Base-by-base conservation (phyloP, 2,329 filamentous ascomycete species). In the Nannizzia gypsea region DNA sequence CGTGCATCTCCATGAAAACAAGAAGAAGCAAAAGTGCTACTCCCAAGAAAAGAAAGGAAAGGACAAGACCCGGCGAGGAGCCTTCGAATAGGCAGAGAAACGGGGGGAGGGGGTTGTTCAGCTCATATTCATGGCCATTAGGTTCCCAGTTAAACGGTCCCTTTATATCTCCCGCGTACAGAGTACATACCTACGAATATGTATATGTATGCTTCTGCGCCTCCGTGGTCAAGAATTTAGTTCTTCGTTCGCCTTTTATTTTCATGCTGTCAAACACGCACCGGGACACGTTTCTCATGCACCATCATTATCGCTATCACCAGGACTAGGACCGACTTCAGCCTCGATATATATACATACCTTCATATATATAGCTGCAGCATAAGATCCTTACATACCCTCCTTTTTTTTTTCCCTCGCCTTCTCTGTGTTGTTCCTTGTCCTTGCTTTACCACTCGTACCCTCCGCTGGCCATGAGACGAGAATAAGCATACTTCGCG, bases 201-300 rank as follows among this genome's bases (percentile, higher is more conserved):
- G 31, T 36, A 11, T 11, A 13, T 36, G 22, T 52, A 52, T 52
- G 46, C 31, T 31, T 52, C 46, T 52, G 46, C 46, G 11, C n/a
- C 13, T 15, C 46, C 22, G 22, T 6, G 22, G 22, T 26, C 46
- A 52, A 36, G 9, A 36, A 17, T 20, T 42, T 17, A 42, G 6
- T 54, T 26, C 22, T 50, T 50, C 50, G 28, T 54, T 54, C 26
- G 20, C 50, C 28, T 8, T 22, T 50, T 15, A 36, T 36, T 50
- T 54, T 34, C 17, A 54, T 54, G 50, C 50, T 54, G 50, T 54
- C 50, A 54, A 20, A 54, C 50, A 54, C 50, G 50, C 50, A n/a
- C 28, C 15, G 15, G 50, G 31, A 31, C 50, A 54, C 50, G 50
- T 54, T 54, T 54, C 50, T 54, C 26, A 54, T 54, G 50, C 50